Evolutionary conservation across 345 rosid genomes (phyloP).

Genomic region (Hypericum perforatum): DNA sequence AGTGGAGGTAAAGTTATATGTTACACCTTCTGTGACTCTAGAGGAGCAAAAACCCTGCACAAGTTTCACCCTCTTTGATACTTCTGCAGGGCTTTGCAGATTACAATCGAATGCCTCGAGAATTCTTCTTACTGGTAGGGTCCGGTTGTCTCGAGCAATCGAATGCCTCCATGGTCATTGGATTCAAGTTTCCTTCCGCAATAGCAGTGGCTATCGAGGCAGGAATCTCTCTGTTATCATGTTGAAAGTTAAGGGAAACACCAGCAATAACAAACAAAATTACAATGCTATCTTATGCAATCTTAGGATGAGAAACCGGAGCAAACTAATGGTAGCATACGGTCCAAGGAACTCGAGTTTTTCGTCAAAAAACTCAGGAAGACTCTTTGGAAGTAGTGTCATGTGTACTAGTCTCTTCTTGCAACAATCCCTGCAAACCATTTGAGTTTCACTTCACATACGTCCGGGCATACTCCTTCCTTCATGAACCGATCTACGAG

Average conservation of each 20-base stretch:
- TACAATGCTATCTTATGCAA: too few species aligned
- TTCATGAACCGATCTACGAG: too few species aligned
- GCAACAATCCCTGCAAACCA: neutral
- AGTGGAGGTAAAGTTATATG: slow-evolving; percentile 15
- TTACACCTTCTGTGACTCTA: slow-evolving; percentile 16
- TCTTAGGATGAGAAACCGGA: neutral
- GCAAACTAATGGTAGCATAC: slow-evolving; percentile 47
- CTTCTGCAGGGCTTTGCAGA: slow-evolving; percentile 15
- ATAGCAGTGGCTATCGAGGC: slow-evolving; percentile 63
- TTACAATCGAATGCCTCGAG: too few species aligned
- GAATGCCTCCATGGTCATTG: slow-evolving; percentile 60
- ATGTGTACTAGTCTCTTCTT: slow-evolving; percentile 45
- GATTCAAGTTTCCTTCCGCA: slow-evolving; percentile 70
- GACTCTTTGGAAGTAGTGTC: slow-evolving; percentile 52
- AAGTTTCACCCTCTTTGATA: slow-evolving; percentile 15
- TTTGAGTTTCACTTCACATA: slow-evolving; percentile 18
- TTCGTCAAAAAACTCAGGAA: slow-evolving; percentile 33
- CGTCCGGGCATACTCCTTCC: slow-evolving; percentile 40
- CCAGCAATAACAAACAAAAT: too few species aligned
- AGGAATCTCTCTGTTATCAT: slow-evolving; percentile 47
- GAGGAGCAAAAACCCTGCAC: slow-evolving; percentile 23
- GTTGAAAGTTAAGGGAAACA: neutral
- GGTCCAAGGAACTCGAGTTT: slow-evolving; percentile 81
- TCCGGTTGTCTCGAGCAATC: slow-evolving; percentile 18
- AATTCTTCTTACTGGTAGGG: slow-evolving; percentile 10